These are phyloP conservation scores for Xanthoceras sorbifolium DNA, from an alignment of 345 rosid species.

Conservation along the genomic window DNA sequence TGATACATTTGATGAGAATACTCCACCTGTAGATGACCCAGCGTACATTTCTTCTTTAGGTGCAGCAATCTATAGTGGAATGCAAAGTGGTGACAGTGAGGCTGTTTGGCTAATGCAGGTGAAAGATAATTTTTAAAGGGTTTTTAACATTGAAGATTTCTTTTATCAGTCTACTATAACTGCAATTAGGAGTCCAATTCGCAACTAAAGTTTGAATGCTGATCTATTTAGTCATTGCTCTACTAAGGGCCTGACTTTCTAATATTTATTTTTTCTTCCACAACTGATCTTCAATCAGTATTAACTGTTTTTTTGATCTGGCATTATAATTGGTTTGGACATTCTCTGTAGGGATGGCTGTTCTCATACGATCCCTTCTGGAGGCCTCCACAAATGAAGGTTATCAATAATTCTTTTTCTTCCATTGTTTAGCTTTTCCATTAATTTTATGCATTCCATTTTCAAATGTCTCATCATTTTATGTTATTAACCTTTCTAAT, in stretches of 20 bases:
- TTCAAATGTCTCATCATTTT: background rate
- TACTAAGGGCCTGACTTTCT: background rate
- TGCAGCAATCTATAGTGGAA: constrained; percentile 64
- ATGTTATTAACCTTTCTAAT: background rate
- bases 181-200: background rate
- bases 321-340: constrained; percentile 20
- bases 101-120: constrained; percentile 87
- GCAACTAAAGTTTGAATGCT: background rate
- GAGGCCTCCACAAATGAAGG: constrained; percentile 82
- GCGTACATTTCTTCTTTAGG: constrained; percentile 69
- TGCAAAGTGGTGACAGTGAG: constrained; percentile 66
- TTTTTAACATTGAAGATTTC: background rate
- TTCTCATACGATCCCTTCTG: constrained; percentile 80
- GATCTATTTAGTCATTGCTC: background rate
- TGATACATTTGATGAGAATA: constrained; percentile 80
- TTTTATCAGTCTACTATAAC: constrained; percentile 12
- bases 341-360: constrained; percentile 61
- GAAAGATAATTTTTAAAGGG: constrained; percentile 14
- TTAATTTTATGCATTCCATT: constrained; percentile 5
- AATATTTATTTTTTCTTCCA: background rate
- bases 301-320: background rate
- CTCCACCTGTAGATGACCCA: constrained; percentile 70
- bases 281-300: background rate
- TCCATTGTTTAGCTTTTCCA: constrained; percentile 1
- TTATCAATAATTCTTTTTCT: constrained; percentile 23